phyloP scores from a whole-genome alignment of 768 basidiomycete species.

The Clavulina sp. region DNA sequence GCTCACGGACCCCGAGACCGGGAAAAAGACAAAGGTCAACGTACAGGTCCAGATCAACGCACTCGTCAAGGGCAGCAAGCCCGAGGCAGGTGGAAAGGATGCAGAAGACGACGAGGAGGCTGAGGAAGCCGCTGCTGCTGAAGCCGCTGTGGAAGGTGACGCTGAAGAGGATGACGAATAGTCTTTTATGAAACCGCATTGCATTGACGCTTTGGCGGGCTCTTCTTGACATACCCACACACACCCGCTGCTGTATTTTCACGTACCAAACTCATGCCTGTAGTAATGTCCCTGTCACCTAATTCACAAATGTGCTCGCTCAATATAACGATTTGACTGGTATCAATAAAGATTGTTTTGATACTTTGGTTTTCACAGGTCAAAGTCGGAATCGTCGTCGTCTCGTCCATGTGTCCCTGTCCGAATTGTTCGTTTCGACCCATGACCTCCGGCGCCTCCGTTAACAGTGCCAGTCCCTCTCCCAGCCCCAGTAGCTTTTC shows the following conservation, averaged over 20 bases:
- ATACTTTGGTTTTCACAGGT: constrained; percentile 33
- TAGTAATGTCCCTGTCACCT: too few species aligned
- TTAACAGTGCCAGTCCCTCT: constrained; percentile 27
- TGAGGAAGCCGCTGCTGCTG: constrained; percentile 15
- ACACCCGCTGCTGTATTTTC: too few species aligned
- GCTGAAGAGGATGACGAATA: too few species aligned
- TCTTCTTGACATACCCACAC: too few species aligned
- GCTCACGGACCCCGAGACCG: constrained; percentile 31
- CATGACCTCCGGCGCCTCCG: constrained; percentile 41
- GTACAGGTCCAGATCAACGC: constrained; percentile 68
- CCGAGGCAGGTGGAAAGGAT: constrained; percentile 15
- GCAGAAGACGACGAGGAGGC: constrained; percentile 14
- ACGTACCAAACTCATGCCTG: too few species aligned
- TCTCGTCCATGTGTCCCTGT: constrained; percentile 12
- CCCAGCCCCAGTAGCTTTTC: constrained; percentile 19
- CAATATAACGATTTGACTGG: too few species aligned
- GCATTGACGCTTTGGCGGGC: too few species aligned
- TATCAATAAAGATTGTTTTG: too few species aligned
- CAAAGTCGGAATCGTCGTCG: constrained; percentile 57
- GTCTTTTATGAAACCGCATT: too few species aligned
- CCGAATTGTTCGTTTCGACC: constrained; percentile 19
- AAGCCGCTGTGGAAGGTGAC: too few species aligned
- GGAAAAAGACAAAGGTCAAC: constrained; percentile 45
- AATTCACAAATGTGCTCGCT: too few species aligned
- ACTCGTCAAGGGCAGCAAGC: constrained; percentile 54